phyloP scores from a whole-genome alignment of 2,329 filamentous ascomycete genomes.

The Colletotrichum godetiae region DNA sequence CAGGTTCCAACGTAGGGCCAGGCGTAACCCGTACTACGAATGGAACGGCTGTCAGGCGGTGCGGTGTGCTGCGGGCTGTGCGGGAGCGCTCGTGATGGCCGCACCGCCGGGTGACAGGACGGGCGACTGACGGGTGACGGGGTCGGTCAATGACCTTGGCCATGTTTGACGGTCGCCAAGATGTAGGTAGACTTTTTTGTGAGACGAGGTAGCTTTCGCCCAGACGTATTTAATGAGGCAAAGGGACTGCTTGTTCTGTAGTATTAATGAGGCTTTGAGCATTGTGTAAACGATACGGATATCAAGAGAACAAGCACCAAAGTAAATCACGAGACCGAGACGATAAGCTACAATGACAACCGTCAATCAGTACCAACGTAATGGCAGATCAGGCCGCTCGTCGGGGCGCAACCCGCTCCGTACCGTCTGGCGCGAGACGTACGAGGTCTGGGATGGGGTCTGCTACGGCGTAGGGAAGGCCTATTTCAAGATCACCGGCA shows the following conservation, averaged over 20 bases:
- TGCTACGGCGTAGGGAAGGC: constrained; percentile 50
- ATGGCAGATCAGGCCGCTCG: constrained; percentile 61
- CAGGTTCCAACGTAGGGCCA: no score
- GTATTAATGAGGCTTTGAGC: no score
- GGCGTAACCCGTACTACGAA: no score
- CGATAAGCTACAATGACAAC: constrained; percentile 57
- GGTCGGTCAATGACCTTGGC: no score
- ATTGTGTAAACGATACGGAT: background rate
- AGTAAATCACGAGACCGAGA: background rate
- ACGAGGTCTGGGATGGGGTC: constrained; percentile 52
- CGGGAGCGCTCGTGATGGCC: background rate
- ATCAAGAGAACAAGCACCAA: background rate
- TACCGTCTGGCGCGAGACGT: constrained; percentile 46
- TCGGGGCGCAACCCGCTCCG: constrained; percentile 48
- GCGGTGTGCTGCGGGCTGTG: constrained; percentile 1
- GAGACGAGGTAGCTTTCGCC: background rate
- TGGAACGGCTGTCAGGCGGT: constrained; percentile 14
- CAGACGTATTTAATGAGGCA: background rate
- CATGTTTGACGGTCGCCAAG: background rate
- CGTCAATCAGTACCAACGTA: constrained; percentile 71
- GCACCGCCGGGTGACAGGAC: constrained; percentile 5
- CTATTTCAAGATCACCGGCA: constrained; percentile 47
- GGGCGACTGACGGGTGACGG: background rate
- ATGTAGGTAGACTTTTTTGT: background rate
- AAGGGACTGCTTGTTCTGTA: background rate